These are phyloP conservation scores for Pseudophaeomoniella oleicola DNA, from an alignment of 2,329 filamentous ascomycete species.

Conservation along the genomic window DNA sequence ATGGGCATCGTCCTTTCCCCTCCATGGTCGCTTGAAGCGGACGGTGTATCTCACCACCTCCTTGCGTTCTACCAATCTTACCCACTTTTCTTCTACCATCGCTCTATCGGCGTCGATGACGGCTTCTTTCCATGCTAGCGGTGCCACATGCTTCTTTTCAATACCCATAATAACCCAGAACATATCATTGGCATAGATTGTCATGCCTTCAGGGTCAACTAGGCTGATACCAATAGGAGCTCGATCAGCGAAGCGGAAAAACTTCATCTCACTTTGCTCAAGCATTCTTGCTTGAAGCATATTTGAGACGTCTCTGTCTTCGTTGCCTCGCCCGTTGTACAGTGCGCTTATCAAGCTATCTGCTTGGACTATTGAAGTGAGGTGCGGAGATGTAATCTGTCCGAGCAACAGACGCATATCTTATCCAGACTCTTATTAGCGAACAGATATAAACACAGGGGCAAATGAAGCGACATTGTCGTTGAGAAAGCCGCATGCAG, in stretches of 20 bases:
- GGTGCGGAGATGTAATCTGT: not conserved
- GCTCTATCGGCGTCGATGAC: constrained; percentile 3
- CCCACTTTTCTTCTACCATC: constrained; percentile 3
- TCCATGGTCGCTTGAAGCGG: constrained; percentile 2
- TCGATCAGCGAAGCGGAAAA: constrained; percentile 3
- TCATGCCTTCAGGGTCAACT: constrained; percentile 2
- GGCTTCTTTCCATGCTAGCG: not conserved
- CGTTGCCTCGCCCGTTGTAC: no score
- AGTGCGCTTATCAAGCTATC: no score
- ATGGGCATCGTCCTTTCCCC: not conserved
- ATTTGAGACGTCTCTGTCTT: not conserved
- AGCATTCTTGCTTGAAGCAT: not conserved
- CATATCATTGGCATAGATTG: constrained; percentile 4
- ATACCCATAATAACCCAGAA: constrained; percentile 1
- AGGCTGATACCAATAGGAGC: constrained; percentile 1
- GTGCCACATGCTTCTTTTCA: not conserved
- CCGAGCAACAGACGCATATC: not conserved
- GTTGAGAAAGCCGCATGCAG: no score
- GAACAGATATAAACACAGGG: no score
- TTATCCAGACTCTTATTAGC: no score
- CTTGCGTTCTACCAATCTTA: constrained; percentile 3
- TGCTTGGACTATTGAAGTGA: not conserved
- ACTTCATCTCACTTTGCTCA: constrained; percentile 2
- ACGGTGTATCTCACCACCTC: constrained; percentile 1
- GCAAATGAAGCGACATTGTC: no score